phyloP scores from a whole-genome alignment of 495 filamentous ascomycete species.

The Neurospora sp. region DNA sequence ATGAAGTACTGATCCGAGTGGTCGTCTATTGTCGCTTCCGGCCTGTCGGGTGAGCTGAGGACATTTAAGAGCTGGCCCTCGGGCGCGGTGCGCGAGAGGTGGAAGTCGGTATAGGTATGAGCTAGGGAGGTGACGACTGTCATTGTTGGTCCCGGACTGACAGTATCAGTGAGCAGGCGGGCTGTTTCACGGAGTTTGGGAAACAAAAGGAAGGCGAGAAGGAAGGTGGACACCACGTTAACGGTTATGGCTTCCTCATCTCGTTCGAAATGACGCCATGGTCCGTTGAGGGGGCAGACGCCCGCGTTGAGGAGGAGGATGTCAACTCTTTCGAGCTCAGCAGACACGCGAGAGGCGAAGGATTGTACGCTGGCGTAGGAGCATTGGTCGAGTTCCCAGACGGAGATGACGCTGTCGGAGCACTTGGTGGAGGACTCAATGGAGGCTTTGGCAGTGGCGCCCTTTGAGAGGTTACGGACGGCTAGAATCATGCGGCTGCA shows the following conservation, averaged over 20 bases:
- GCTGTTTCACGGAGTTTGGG: constrained; percentile 28
- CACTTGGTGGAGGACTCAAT: constrained; percentile 29
- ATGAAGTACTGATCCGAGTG: constrained; percentile 21
- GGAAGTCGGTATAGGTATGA: constrained; percentile 2
- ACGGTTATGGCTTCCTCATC: constrained; percentile 40
- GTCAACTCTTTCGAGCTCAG: constrained; percentile 28
- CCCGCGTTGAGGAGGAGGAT: constrained; percentile 38
- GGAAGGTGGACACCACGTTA: constrained; percentile 41
- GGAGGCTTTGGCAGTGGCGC: constrained; percentile 30
- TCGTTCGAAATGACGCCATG: constrained; percentile 18
- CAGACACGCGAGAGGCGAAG: constrained; percentile 15
- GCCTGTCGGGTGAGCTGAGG: not conserved
- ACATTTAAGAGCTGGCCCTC: not conserved
- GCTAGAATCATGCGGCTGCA: constrained; percentile 37
- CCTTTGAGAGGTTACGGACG: constrained; percentile 31
- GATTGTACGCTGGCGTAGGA: constrained; percentile 16
- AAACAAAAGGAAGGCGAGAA: constrained; percentile 36
- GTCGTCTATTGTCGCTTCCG: not conserved
- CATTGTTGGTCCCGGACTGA: constrained; percentile 15
- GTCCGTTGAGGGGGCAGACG: constrained; percentile 4
- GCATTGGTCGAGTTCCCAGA: constrained; percentile 43
- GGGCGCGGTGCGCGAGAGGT: not conserved
- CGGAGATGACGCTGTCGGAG: constrained; percentile 37
- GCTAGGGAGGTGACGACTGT: constrained; percentile 18
- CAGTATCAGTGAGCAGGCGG: not conserved